Evolutionary conservation across 1,284 basidiomycete species (phyloP).

Genomic region (Quambalaria eucalypti): DNA sequence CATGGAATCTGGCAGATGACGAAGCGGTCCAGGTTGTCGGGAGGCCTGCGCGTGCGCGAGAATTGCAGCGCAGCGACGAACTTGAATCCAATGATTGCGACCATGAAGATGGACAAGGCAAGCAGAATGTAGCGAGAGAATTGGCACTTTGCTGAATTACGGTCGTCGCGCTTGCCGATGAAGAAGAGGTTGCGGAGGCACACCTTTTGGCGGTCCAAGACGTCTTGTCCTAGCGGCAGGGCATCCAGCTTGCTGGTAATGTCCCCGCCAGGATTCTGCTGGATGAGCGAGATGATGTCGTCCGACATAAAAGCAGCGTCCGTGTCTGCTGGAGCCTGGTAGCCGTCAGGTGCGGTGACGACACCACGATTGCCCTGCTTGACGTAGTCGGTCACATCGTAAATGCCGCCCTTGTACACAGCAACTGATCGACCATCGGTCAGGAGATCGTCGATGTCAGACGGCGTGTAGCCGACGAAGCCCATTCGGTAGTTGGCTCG

Average conservation of each 20-base stretch:
- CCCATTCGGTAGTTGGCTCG: constrained; percentile 78
- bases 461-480: constrained; percentile 76
- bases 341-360: constrained; percentile 57
- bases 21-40: constrained; percentile 90
- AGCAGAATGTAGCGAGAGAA: constrained; percentile 89
- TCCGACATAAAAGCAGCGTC: constrained; percentile 68
- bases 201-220: constrained; percentile 68
- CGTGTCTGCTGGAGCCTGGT: constrained; percentile 55
- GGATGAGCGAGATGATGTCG: constrained; percentile 70
- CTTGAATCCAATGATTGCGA: constrained; percentile 93
- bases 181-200: constrained; percentile 89
- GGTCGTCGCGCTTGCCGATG: constrained; percentile 82
- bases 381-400: constrained; percentile 74
- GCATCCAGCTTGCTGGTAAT: constrained; percentile 68
- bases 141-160: constrained; percentile 78
- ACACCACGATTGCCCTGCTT: constrained; percentile 42
- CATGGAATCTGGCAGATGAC: constrained; percentile 90
- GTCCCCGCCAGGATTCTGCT: constrained; percentile 69
- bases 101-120: constrained; percentile 82
- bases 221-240: constrained; percentile 59
- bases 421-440: constrained; percentile 62
- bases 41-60: constrained; percentile 69
- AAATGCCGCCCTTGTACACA: constrained; percentile 73
- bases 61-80: constrained; percentile 92
- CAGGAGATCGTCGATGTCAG: constrained; percentile 62